A percentile compares a stretch with the other conserved stretches of the same genome.
These are phyloP conservation scores for Albifimbria verrucaria DNA, from an alignment of 2,329 filamentous ascomycete genomes.

Conservation along the genomic window DNA sequence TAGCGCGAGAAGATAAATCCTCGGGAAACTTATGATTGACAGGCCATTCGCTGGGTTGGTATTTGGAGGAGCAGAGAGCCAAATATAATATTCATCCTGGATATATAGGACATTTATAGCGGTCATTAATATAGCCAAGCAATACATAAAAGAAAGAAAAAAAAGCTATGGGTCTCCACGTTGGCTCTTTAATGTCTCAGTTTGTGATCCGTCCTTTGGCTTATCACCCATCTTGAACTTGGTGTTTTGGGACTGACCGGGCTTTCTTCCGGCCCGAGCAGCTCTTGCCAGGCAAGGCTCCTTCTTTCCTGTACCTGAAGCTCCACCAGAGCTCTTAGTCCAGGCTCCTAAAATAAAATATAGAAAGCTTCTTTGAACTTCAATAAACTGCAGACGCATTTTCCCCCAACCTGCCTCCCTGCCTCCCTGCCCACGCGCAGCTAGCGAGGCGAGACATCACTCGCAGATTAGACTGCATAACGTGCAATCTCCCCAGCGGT, in stretches of 20 bases:
- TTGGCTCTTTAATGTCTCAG: neutral
- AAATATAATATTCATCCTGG: too few species aligned
- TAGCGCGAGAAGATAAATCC: too few species aligned
- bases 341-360: neutral
- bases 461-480: neutral
- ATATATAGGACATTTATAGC: too few species aligned
- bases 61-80: too few species aligned
- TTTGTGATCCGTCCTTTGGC: neutral
- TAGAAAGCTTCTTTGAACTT: neutral
- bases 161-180: too few species aligned
- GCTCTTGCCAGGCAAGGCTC: neutral
- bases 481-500: neutral
- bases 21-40: too few species aligned
- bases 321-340: constrained; percentile 5
- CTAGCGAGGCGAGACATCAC: neutral
- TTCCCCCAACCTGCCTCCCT: too few species aligned
- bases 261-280: constrained; percentile 20
- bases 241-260: constrained; percentile 7
- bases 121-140: too few species aligned
- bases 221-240: too few species aligned
- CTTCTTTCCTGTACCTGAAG: neutral
- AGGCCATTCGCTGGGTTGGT: too few species aligned
- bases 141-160: too few species aligned
- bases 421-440: neutral
- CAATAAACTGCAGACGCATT: neutral